Evolutionary conservation across 257 asterid genomes (phyloP).

Genomic region (Nicotiana sylvestris): DNA sequence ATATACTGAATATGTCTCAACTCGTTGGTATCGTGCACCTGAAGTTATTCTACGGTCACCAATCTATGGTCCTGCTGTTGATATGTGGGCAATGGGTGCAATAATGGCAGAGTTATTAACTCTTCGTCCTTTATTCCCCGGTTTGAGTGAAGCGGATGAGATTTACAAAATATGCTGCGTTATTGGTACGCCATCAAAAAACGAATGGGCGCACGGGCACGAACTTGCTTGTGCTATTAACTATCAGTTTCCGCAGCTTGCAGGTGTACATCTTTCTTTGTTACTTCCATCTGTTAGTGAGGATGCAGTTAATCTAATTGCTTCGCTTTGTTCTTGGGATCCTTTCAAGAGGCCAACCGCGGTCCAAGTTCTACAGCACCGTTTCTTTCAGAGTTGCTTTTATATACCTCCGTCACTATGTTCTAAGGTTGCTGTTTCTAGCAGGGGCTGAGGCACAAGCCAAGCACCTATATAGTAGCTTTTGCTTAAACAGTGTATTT

Average conservation of each 20-base stretch:
- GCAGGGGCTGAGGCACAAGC: too few species aligned
- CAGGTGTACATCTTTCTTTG: conserved; percentile 45
- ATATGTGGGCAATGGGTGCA: conserved; percentile 99
- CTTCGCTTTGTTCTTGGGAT: conserved; percentile 67
- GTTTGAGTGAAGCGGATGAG: conserved; percentile 92
- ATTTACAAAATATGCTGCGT: conserved; percentile 84
- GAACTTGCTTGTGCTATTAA: conserved; percentile 56
- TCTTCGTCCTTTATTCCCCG: conserved; percentile 89
- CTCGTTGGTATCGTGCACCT: conserved; percentile 99
- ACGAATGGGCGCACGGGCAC: conserved; percentile 60
- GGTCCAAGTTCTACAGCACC: conserved; percentile 57
- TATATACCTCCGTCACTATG: conserved; percentile 56
- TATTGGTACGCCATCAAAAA: conserved; percentile 71
- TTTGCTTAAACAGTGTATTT: too few species aligned
- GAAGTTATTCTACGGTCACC: conserved; percentile 92
- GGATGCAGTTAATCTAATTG: conserved; percentile 65
- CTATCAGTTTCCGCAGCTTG: conserved; percentile 56
- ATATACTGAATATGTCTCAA: conserved; percentile 91
- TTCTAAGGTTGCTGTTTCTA: conserved; percentile 31
- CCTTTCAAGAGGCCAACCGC: conserved; percentile 75
- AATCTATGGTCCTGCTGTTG: conserved; percentile 80
- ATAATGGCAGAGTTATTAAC: conserved; percentile 86
- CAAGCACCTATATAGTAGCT: too few species aligned
- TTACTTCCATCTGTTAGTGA: conserved; percentile 72
- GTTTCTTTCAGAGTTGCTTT: conserved; percentile 65